These are phyloP conservation scores for Trichoderma sp. DNA, from an alignment of 2,329 filamentous ascomycete genomes.

Conservation along the genomic window DNA sequence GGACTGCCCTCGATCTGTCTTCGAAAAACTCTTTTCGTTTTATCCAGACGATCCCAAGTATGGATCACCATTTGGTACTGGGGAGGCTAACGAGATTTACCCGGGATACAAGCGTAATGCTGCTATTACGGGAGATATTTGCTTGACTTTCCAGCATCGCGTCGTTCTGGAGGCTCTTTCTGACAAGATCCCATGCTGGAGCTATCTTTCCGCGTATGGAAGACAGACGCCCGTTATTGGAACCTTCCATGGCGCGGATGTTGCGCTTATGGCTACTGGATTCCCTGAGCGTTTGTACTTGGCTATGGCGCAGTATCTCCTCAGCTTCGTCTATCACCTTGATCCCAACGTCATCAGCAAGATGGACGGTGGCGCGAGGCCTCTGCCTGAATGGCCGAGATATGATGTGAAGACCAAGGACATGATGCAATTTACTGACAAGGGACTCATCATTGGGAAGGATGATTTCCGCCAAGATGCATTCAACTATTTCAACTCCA, in stretches of 20 bases:
- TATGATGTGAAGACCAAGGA: not conserved
- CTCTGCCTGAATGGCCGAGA: not conserved
- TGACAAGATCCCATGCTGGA: not conserved
- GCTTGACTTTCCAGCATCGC: not conserved
- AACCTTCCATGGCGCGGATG: not conserved
- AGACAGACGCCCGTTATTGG: not conserved
- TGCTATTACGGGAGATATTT: not conserved
- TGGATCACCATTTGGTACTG: not conserved
- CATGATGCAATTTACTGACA: not conserved
- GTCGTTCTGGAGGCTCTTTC: not conserved
- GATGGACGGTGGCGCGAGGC: not conserved
- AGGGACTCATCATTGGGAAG: not conserved
- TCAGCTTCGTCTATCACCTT: not conserved
- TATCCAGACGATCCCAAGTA: not conserved
- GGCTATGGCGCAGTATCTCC: not conserved
- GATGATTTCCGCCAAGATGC: not conserved
- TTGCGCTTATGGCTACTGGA: not conserved
- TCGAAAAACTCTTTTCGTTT: not conserved
- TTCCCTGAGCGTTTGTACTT: not conserved
- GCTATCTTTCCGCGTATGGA: not conserved
- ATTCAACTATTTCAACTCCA: not conserved
- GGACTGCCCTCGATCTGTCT: not conserved
- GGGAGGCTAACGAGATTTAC: not conserved
- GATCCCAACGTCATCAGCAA: not conserved
- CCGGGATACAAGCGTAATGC: not conserved